These are phyloP conservation scores for Athelia psychrophila DNA, from an alignment of 1,284 basidiomycete genomes.

Conservation along the genomic window DNA sequence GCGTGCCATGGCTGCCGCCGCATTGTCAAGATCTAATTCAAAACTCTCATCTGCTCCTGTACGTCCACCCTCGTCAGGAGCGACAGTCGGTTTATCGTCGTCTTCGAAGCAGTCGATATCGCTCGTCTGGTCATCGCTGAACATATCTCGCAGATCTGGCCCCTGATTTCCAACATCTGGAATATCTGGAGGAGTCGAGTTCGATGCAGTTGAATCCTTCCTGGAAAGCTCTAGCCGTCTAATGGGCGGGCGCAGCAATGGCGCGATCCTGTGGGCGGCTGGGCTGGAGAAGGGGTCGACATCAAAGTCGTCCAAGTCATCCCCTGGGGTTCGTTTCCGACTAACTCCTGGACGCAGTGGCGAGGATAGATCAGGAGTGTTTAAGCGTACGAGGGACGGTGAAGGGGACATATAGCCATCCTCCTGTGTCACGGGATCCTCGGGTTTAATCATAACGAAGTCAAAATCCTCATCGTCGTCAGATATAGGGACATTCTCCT, in stretches of 20 bases:
- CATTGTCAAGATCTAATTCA: constrained; percentile 27
- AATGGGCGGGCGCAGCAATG: constrained; percentile 10
- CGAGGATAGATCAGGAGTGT: constrained; percentile 63
- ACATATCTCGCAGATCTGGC: constrained; percentile 46
- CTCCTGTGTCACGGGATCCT: constrained; percentile 59
- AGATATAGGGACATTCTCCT: constrained; percentile 38
- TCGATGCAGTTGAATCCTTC: no score
- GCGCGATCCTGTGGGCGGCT: constrained; percentile 27
- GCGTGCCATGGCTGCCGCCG: constrained; percentile 25
- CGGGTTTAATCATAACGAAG: constrained; percentile 28
- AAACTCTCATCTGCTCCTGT: constrained; percentile 7
- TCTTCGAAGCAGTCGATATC: constrained; percentile 42
- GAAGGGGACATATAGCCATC: constrained; percentile 75
- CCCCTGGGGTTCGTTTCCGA: constrained; percentile 8
- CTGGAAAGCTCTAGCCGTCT: background rate
- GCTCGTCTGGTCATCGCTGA: constrained; percentile 41
- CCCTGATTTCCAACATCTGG: constrained; percentile 17
- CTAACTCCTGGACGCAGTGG: constrained; percentile 35
- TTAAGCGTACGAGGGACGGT: constrained; percentile 43
- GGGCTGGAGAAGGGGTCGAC: constrained; percentile 66
- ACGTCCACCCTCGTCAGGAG: constrained; percentile 13
- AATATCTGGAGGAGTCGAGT: no score
- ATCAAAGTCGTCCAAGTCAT: constrained; percentile 42
- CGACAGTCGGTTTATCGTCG: constrained; percentile 17
- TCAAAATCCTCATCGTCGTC: constrained; percentile 39